Evolutionary conservation across 768 basidiomycete genomes (phyloP), one percentile per base, ranked within the genome.

Genomic region (Gymnopilus dilepis): DNA sequence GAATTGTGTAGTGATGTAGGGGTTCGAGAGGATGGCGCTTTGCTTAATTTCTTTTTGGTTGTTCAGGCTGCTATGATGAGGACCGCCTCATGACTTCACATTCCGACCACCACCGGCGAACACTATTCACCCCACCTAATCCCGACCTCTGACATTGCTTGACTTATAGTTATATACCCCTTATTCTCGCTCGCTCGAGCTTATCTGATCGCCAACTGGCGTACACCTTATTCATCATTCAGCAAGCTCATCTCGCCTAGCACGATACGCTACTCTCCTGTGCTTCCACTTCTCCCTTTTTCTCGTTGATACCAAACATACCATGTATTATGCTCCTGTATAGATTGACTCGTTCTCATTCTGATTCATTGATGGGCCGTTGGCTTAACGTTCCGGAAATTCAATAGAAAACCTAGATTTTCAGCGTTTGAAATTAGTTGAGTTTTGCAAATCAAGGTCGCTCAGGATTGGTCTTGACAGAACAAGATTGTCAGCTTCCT

Each of bases 1-100:
- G 26, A 74, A 81, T 51, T 92, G 90, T 72, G 71, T 85, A 56
- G 73, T 90, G 63, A 84, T 87, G 85, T 91, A 80, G 84, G 24
- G 24, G 55, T 15, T 22, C 8, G 41, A 15, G 22, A 21, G 52
- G 52, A 11, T 19, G 43, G 31, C n/a, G 6, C 41, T 50, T 52
- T 54, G 17, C 56, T 21, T 37, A 9, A 37, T 53, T 47, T 24
- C 52, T 34, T 56, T 50, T 50, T 48, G 37, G 52, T 17, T 54
- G 22, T 24, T 38, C 19, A 34, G 57, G 34, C 34, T 37, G 31
- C 57, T 11, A 15, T n/a, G 52, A 24, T 26, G 37, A 53, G 21
- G 52, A 53, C 34, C 47, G 47, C 33, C 31, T 58, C 45, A 34
- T 37, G 22, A 56, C 41, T 55, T 17, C 38, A 37, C 33, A 9